Conservation (phyloP, 257 asterid genomes). For the Solanum piurae region DNA sequence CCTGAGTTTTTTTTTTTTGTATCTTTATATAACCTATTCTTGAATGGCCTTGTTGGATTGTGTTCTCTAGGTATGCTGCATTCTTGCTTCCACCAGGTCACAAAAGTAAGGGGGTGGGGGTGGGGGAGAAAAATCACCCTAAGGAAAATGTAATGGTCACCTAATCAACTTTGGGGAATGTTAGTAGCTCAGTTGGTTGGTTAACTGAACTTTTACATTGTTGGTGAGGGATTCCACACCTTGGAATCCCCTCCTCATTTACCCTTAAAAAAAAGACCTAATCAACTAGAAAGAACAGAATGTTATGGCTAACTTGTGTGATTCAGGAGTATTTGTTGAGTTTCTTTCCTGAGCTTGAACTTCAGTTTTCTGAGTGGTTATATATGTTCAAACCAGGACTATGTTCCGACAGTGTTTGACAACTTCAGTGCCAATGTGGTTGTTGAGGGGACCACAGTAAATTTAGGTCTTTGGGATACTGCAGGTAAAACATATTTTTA, state of each 20-base stretch:
- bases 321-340: not conserved
- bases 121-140: not conserved
- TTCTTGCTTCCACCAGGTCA: not conserved
- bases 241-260: not conserved
- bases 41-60: not conserved
- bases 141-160: not conserved
- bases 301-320: not conserved
- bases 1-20: not conserved
- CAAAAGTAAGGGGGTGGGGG: not conserved
- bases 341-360: not conserved
- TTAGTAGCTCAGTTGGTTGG: not conserved
- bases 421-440: slow-evolving; percentile 98
- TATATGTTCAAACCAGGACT: slow-evolving; percentile 48
- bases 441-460: slow-evolving; percentile 85
- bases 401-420: slow-evolving; percentile 83
- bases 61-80: not conserved
- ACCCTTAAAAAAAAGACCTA: not conserved
- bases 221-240: not conserved
- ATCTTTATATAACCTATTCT: not conserved
- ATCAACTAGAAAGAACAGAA: not conserved
- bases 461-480: slow-evolving; percentile 94
- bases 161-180: not conserved
- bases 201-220: not conserved
- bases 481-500: slow-evolving; percentile 42
- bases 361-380: not conserved